A percentile compares a stretch with the other conserved stretches of the same genome.
Evolutionary conservation across 306 rosid genomes (phyloP).

Genomic region (Clitoria ternatea): DNA sequence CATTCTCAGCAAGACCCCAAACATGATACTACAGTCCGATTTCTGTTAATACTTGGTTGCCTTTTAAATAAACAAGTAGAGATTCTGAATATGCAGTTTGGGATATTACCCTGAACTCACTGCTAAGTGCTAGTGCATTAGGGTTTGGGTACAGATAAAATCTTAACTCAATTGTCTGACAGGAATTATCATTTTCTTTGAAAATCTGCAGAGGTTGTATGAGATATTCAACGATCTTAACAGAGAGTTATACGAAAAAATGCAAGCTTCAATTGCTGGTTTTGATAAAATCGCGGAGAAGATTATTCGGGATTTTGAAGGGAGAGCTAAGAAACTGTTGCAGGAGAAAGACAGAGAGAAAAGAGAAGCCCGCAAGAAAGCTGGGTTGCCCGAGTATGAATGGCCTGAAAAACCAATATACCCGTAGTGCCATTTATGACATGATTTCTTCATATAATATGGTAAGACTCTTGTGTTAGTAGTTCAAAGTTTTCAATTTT

Average conservation of each 20-base stretch:
- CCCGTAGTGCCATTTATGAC: neutral
- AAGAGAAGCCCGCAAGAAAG: conserved; percentile 34
- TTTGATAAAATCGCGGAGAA: conserved; percentile 40
- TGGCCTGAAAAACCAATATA: neutral
- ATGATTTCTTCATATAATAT: conserved; percentile 13
- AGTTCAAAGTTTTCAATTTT: neutral
- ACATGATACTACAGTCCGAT: neutral
- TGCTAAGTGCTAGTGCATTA: neutral
- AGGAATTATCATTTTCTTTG: conserved; percentile 16
- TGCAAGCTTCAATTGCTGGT: conserved; percentile 52
- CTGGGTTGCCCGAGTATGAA: neutral
- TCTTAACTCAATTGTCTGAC: neutral
- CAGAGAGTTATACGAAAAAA: neutral
- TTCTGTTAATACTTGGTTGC: neutral
- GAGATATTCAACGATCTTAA: conserved; percentile 20
- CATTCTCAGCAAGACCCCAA: neutral
- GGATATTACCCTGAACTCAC: neutral
- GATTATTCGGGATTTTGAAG: neutral
- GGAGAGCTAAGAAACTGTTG: conserved; percentile 25
- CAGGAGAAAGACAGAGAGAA: conserved; percentile 31
- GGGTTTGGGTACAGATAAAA: neutral
- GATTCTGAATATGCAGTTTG: neutral
- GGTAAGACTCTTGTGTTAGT: conserved; percentile 3
- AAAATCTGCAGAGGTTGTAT: conserved; percentile 47
- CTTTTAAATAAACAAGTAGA: neutral